Percentiles rank a stretch among this genome's conserved stretches.
Evolutionary conservation across 257 asterid species (phyloP).

Genomic region (Oldenlandia corymbosa): DNA sequence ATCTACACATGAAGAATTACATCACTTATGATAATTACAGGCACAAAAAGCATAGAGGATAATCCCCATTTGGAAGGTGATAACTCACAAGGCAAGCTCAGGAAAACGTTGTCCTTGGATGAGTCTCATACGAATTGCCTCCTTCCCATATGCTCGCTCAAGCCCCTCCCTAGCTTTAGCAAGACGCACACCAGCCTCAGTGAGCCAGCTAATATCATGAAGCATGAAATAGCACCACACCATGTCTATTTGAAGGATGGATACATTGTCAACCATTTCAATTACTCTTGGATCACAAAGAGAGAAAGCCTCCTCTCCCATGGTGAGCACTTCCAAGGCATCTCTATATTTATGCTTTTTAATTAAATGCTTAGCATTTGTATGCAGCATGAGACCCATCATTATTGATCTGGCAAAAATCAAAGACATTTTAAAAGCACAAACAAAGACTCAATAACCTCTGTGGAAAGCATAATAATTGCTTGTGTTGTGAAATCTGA

Average conservation of each 20-base stretch:
- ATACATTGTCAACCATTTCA: slow-evolving; percentile 90
- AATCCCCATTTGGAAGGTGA: neutral
- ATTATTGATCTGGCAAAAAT: slow-evolving; percentile 64
- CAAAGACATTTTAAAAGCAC: neutral
- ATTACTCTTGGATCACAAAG: slow-evolving; percentile 66
- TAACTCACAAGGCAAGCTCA: slow-evolving; percentile 73
- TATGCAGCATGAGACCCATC: slow-evolving; percentile 98
- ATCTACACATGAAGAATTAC: slow-evolving; percentile 33
- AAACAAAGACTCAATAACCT: neutral
- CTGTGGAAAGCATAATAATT: too few relatives aligned
- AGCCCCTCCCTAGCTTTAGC: slow-evolving; percentile 84
- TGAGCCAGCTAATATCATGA: slow-evolving; percentile 83
- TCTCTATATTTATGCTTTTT: slow-evolving; percentile 56
- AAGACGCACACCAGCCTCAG: slow-evolving; percentile 82
- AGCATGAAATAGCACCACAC: slow-evolving; percentile 99
- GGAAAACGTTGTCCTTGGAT: slow-evolving; percentile 84
- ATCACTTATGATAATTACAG: neutral
- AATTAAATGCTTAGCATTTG: slow-evolving; percentile 72
- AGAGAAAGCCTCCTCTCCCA: slow-evolving; percentile 98
- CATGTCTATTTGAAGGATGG: slow-evolving; percentile 92
- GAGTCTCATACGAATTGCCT: slow-evolving; percentile 71
- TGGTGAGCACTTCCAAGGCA: slow-evolving; percentile 84
- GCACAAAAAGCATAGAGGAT: neutral
- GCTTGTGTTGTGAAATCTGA: neutral
- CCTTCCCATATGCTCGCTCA: slow-evolving; percentile 92